Percentiles rank a stretch among this genome's conserved stretches.
Evolutionary conservation across 1,284 basidiomycete species (phyloP).

Genomic region (Irpex sp.): DNA sequence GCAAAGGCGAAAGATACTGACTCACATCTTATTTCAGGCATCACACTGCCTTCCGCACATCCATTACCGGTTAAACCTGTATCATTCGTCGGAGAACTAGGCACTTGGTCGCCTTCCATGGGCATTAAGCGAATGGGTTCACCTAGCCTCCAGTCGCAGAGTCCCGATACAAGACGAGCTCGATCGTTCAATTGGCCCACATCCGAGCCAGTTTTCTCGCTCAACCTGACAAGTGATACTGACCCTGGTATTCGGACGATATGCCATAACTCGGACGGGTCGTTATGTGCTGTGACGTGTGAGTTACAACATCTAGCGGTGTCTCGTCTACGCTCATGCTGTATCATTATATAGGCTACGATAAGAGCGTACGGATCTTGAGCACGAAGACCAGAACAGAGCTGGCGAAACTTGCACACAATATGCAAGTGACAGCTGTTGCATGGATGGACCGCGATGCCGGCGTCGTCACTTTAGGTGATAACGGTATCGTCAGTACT

Average conservation of each 20-base stretch:
- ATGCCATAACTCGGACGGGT: conserved; percentile 18
- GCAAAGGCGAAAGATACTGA: not conserved
- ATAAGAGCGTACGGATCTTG: conserved; percentile 59
- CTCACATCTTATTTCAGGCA: not conserved
- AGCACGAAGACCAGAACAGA: conserved; percentile 35
- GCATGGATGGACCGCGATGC: conserved; percentile 56
- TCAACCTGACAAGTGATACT: conserved; percentile 38
- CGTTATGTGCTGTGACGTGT: conserved; percentile 23
- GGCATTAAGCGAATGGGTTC: conserved; percentile 32
- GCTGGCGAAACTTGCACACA: conserved; percentile 40
- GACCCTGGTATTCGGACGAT: conserved; percentile 19
- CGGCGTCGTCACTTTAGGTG: conserved; percentile 49
- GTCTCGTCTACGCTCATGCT: not conserved
- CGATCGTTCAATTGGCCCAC: conserved; percentile 37
- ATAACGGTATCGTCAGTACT: conserved; percentile 53
- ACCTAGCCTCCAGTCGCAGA: conserved; percentile 3
- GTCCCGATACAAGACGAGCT: conserved; percentile 10
- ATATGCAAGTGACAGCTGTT: conserved; percentile 39
- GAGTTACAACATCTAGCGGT: conserved; percentile 3
- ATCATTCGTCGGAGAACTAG: conserved; percentile 4
- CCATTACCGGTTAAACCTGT: conserved; percentile 17
- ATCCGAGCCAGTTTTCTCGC: conserved; percentile 31
- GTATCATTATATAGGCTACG: conserved; percentile 35
- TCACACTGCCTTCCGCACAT: conserved; percentile 9
- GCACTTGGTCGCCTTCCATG: conserved; percentile 16